Evolutionary conservation across 2,329 filamentous ascomycete genomes (phyloP).

Genomic region (Colletotrichum simmondsii): DNA sequence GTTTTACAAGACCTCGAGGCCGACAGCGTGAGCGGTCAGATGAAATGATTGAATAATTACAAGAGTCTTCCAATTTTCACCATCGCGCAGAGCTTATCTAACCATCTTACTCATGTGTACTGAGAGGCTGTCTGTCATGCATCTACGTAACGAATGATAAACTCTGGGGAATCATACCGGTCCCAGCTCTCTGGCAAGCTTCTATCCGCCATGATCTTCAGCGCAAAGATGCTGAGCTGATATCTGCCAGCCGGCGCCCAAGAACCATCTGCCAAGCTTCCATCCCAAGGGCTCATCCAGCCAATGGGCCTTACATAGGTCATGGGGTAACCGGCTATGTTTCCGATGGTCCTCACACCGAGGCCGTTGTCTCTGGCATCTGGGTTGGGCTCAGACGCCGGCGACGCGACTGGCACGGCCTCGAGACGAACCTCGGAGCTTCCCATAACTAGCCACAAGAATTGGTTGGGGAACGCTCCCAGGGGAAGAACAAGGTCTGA

Average conservation of each 20-base stretch:
- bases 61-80: too few species aligned
- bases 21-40: neutral
- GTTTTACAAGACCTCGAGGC: conserved; percentile 22
- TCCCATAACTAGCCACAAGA: conserved; percentile 32
- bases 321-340: conserved; percentile 14
- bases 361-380: conserved; percentile 19
- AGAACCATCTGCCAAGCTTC: conserved; percentile 55
- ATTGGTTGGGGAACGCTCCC: conserved; percentile 18
- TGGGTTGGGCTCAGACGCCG: neutral
- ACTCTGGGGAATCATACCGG: conserved; percentile 50
- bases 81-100: too few species aligned
- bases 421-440: conserved; percentile 32
- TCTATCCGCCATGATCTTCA: conserved; percentile 34
- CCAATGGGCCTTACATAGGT: conserved; percentile 17
- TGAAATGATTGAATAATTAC: too few species aligned
- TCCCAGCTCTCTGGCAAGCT: conserved; percentile 33
- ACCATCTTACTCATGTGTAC: too few species aligned
- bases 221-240: conserved; percentile 47
- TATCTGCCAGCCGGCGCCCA: conserved; percentile 62
- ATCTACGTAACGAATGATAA: conserved; percentile 54
- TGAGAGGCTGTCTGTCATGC: neutral
- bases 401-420: conserved; percentile 4
- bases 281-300: conserved; percentile 51
- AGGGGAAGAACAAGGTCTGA: conserved; percentile 6
- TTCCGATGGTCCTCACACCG: conserved; percentile 16